Percentiles rank a stretch among this genome's conserved stretches.
Evolutionary conservation across 441 rosid species (phyloP).

Genomic region (Populus tomentosa): DNA sequence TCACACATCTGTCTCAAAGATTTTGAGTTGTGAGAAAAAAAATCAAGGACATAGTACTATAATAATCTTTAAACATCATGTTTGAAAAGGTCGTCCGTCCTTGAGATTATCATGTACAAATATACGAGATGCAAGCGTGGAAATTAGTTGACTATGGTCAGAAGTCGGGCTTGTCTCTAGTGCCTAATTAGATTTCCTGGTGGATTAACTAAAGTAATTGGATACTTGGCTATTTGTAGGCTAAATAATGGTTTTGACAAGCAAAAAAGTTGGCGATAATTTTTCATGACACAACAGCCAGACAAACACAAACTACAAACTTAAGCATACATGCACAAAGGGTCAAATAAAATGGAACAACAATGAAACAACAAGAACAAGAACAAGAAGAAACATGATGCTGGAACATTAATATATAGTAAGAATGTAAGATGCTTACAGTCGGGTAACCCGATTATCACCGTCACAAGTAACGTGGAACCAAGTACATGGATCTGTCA

Average conservation of each 20-base stretch:
- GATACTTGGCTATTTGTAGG: not conserved
- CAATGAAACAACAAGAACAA: not conserved
- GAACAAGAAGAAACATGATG: not conserved
- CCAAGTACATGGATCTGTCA: slow-evolving; percentile 86
- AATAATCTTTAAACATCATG: not conserved
- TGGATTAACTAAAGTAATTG: not conserved
- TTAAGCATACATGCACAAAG: not conserved
- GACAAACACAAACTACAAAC: not conserved
- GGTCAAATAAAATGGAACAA: not conserved
- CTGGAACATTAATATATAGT: not conserved
- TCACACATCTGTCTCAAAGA: not conserved
- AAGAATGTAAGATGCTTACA: slow-evolving; percentile 32
- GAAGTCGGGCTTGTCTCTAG: not conserved
- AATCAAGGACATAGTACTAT: not conserved
- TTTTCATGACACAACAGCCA: not conserved
- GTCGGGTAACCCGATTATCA: slow-evolving; percentile 55
- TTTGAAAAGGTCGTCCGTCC: not conserved
- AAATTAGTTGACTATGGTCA: not conserved
- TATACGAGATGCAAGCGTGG: not conserved
- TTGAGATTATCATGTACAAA: not conserved
- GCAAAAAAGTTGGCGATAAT: not conserved
- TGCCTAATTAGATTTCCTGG: not conserved
- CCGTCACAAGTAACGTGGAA: slow-evolving; percentile 66
- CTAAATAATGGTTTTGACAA: no score
- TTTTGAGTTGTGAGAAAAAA: not conserved